Evolutionary conservation across 2,329 filamentous ascomycete species (phyloP), one percentile per base, ranked within the genome.

Genomic region (Fragosphaeria purpurea): DNA sequence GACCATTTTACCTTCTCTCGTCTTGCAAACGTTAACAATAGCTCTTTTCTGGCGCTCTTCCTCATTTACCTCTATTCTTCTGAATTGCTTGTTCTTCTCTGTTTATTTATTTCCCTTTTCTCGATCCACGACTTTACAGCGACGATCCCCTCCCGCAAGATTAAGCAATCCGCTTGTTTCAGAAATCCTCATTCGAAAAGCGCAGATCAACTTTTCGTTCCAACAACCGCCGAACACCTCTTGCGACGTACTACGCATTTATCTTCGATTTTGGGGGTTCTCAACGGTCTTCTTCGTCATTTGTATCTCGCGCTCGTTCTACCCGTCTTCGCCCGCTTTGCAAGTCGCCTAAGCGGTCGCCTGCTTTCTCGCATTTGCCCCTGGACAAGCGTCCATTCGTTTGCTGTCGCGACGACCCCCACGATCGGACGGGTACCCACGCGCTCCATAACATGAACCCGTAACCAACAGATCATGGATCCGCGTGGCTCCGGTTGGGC

Each of bases 391-490:
- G 22, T 22, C 22, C 22, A 22, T 3, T 22, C 22, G 22, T 22
- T 22, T 22, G 22, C 22, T 22, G 22, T 22, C 22, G 22, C 22
- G 22, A 22, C 22, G 22, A 22, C 22, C 22, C 22, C 22, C 22
- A 22, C 22, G 22, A 22, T 22, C 22, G 2, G 22, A 22, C 22
- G 22, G 22, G 22, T 22, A 5, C 7, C 38, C 33, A 44, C 38
- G 38, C 38, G 31, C 42, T 33, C 39, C 30, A 33, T 41, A 50
- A 39, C 39, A 53, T 53, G 48, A 22, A 22, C 22, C n/a, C 44
- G 37, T 49, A 50, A 42, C 35, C 22, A 11, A 22, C 22, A 7
- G 11, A 38, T 12, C 31, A 56, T 56, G 55, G 50, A 55, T 47
- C 51, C 51, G 43, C 44, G 47, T 42, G 51, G 53, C 46, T 39